These are phyloP conservation scores for Cucumis hystrix DNA, from an alignment of 306 rosid genomes.

Conservation along the genomic window DNA sequence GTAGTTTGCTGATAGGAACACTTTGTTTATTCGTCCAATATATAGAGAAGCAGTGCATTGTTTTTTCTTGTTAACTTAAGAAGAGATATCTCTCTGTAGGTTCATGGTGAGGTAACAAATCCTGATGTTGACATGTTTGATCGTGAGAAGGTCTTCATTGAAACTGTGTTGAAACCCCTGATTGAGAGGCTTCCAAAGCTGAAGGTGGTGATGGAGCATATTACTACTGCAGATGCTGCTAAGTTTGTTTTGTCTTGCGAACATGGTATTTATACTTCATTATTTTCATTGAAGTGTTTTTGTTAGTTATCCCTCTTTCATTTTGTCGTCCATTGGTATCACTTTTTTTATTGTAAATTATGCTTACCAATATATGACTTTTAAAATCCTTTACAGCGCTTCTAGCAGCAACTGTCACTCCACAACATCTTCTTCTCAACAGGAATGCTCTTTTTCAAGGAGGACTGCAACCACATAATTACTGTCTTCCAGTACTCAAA, in stretches of 20 bases:
- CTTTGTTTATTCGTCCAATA: background rate
- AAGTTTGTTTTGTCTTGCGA: conserved; percentile 57
- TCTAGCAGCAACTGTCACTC: conserved; percentile 83
- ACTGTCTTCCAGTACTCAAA: conserved; percentile 75
- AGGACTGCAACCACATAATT: conserved; percentile 86
- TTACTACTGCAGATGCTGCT: conserved; percentile 79
- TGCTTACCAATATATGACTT: background rate
- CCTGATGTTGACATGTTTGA: conserved; percentile 68
- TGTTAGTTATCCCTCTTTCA: background rate
- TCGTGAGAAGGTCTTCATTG: conserved; percentile 79
- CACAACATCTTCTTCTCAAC: conserved; percentile 80
- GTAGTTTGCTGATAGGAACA: conserved; percentile 15
- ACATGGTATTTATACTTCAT: conserved; percentile 28
- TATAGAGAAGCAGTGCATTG: background rate
- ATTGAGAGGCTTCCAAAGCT: conserved; percentile 66
- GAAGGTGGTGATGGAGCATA: conserved; percentile 90
- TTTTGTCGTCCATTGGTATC: background rate
- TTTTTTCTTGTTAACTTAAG: background rate
- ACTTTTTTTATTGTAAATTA: background rate
- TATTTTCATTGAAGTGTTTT: conserved; percentile 3
- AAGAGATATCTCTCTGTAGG: conserved; percentile 24
- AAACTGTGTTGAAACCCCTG: conserved; percentile 59
- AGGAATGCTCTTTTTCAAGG: conserved; percentile 84
- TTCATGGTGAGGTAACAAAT: conserved; percentile 86
- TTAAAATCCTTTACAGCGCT: conserved; percentile 24